A percentile compares a stretch with the other conserved stretches of the same genome.
Evolutionary conservation across 768 basidiomycete genomes (phyloP).

Genomic region (Cystobasidiopsis lactophilus): DNA sequence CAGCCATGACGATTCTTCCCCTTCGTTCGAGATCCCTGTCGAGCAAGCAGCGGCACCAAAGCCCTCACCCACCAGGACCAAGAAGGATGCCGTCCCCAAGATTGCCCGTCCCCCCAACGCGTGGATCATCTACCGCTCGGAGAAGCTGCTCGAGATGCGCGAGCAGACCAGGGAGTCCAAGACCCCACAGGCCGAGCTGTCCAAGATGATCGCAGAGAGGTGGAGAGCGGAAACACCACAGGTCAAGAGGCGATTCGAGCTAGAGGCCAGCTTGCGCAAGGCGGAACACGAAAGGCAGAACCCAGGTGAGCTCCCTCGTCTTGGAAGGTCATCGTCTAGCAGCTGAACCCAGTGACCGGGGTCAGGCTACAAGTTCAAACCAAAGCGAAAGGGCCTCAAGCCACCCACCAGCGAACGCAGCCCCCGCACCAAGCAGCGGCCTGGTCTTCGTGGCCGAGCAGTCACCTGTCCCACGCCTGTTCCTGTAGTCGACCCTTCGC

Average conservation of each 20-base stretch:
- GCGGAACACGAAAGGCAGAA: conserved; percentile 14
- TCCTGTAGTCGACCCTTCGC: no score
- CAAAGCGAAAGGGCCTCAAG: background rate
- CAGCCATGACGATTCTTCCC: no score
- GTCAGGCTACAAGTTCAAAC: background rate
- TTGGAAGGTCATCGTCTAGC: no score
- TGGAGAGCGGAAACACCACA: conserved; percentile 40
- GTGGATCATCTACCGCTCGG: conserved; percentile 59
- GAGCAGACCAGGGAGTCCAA: conserved; percentile 20
- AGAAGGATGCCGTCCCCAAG: no score
- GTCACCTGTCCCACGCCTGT: no score
- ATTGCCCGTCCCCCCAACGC: conserved; percentile 67
- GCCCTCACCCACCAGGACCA: no score
- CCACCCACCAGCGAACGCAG: no score
- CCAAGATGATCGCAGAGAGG: conserved; percentile 38
- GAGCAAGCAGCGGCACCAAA: no score
- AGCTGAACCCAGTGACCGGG: background rate
- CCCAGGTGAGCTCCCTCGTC: conserved; percentile 19
- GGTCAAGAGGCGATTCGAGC: conserved; percentile 28
- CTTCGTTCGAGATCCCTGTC: no score
- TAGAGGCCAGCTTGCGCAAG: conserved; percentile 21
- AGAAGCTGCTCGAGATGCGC: conserved; percentile 32
- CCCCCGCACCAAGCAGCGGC: no score
- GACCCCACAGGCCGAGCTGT: conserved; percentile 41
- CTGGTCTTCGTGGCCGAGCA: no score